Evolutionary conservation across 495 filamentous ascomycete genomes (phyloP).

Genomic region (Geoglossum glabrum): DNA sequence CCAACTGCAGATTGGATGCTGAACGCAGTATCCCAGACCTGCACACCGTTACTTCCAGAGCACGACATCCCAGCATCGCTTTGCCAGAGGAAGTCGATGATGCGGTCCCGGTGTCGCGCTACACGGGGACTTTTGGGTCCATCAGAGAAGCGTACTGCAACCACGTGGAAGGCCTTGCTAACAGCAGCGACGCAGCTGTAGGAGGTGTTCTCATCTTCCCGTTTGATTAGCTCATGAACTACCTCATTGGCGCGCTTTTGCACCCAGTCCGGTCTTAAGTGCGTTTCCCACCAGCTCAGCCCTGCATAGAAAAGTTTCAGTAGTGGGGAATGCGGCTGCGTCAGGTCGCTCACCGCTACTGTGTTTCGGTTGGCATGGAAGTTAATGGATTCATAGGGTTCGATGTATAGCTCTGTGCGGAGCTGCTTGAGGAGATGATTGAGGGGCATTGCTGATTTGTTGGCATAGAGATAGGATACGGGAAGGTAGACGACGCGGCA

Average conservation of each 20-base stretch:
- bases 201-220: constrained; percentile 1
- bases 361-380: neutral
- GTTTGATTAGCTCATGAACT: neutral
- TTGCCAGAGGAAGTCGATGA: neutral
- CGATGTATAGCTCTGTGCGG: neutral
- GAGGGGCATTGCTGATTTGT: neutral
- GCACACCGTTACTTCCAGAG: neutral
- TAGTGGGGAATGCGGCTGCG: neutral
- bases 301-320: neutral
- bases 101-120: neutral
- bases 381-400: neutral
- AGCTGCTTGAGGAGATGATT: neutral
- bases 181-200: neutral
- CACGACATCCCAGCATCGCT: neutral
- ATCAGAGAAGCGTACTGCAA: neutral
- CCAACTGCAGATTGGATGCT: neutral
- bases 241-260: neutral
- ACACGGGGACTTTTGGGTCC: neutral
- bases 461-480: constrained; percentile 2
- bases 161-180: neutral
- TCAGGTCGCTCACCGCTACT: neutral
- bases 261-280: neutral
- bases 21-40: constrained; percentile 1
- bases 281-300: neutral
- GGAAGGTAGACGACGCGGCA: constrained; percentile 1